A percentile compares a stretch with the other conserved stretches of the same genome.
Conservation (phyloP, 2,329 filamentous ascomycete species). For the Diaporthe amygdali region DNA sequence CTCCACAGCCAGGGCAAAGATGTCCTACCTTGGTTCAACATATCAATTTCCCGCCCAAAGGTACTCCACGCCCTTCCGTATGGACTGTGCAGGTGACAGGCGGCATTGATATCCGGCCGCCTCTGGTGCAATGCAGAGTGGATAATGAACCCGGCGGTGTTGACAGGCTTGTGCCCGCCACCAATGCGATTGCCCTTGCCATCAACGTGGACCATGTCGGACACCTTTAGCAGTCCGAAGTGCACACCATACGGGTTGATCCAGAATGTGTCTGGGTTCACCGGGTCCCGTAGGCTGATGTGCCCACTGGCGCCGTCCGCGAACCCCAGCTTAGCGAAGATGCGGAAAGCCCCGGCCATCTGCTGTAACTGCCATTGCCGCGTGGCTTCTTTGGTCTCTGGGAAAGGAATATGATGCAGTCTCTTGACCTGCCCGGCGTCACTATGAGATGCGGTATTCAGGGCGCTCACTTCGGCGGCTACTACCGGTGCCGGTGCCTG, state of each 20-base stretch:
- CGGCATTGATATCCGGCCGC: slow-evolving; percentile 66
- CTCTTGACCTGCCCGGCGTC: no score
- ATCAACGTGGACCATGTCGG: slow-evolving; percentile 72
- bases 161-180: slow-evolving; percentile 64
- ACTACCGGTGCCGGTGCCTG: no score
- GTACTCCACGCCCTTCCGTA: slow-evolving; percentile 70
- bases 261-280: slow-evolving; percentile 42
- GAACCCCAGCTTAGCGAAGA: slow-evolving; percentile 52
- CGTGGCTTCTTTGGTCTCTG: slow-evolving; percentile 22
- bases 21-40: slow-evolving; percentile 63
- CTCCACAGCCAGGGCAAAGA: no score
- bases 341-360: slow-evolving; percentile 52
- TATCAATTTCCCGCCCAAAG: slow-evolving; percentile 67
- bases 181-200: slow-evolving; percentile 63
- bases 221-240: slow-evolving; percentile 68
- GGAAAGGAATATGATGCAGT: not conserved
- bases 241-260: slow-evolving; percentile 67
- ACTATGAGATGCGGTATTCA: no score
- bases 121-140: slow-evolving; percentile 69
- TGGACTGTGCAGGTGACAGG: slow-evolving; percentile 69
- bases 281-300: slow-evolving; percentile 47
- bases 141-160: slow-evolving; percentile 72
- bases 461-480: no score
- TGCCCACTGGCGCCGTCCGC: slow-evolving; percentile 52
- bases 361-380: slow-evolving; percentile 44